Evolutionary conservation across 306 rosid species (phyloP), one percentile per base, ranked within the genome.

Genomic region (Boehmeria nivea): DNA sequence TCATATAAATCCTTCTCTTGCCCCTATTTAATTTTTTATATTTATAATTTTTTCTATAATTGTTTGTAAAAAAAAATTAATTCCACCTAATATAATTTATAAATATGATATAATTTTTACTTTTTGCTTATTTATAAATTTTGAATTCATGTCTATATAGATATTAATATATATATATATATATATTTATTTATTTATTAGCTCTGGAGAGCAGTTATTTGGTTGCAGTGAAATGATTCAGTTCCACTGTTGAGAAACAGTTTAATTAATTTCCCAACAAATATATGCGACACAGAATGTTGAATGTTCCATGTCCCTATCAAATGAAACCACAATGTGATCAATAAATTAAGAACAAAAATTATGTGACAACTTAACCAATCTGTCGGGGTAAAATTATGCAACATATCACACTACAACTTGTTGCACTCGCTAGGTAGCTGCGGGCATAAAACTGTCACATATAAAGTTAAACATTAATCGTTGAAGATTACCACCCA

Each of bases 361-460:
- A 26, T 15, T 17, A 31, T 10, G 42, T 53, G 59, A 53, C 59
- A 33, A 17, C 43, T 53, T 53, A 53, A 31, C 59, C 43, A 53
- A 53, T 33, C 22, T 53, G 59, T 53, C 43, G 43, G 59, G 59
- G 23, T 17, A 31, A 28, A n/a, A 34, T 53, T 11, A 34, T 17
- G 59, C 39, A 34, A 31, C 11, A 8, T 31, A 25, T 33, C 39
- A 53, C 59, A 16, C 7, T 21, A n/a, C n/a, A n/a, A n/a, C n/a
- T n/a, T n/a, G n/a, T n/a, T n/a, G n/a, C n/a, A n/a, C n/a, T n/a
- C n/a, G n/a, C n/a, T n/a, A n/a, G n/a, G n/a, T n/a, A n/a, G n/a
- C n/a, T n/a, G n/a, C n/a, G n/a, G n/a, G n/a, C n/a, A n/a, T n/a
- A n/a, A n/a, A n/a, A n/a, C n/a, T n/a, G n/a, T n/a, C n/a, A n/a